These are phyloP conservation scores for Chionographis japonica DNA, from an alignment of 106 monocot species.

Conservation along the genomic window DNA sequence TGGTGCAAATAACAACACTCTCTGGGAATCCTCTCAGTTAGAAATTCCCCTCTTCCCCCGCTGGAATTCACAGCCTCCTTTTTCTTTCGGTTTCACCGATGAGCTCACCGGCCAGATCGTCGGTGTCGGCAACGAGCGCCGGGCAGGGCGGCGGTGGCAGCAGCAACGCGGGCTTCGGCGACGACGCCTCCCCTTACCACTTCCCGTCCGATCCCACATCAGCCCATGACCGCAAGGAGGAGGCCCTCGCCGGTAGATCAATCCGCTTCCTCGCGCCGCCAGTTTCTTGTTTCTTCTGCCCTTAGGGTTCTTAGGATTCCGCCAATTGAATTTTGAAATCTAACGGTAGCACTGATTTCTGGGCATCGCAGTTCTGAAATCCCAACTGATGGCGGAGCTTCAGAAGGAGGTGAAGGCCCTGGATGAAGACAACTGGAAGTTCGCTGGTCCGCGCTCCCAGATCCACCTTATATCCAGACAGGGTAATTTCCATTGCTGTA, in stretches of 20 bases:
- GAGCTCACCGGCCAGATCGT: constrained; percentile 93
- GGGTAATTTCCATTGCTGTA: constrained; percentile 25
- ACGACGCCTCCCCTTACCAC: constrained; percentile 45
- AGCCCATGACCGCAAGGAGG: constrained; percentile 73
- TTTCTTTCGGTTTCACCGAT: constrained; percentile 8
- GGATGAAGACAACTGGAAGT: constrained; percentile 89
- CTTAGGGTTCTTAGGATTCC: neutral
- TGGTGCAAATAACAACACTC: no score
- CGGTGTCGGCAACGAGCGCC: constrained; percentile 64
- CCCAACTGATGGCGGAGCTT: constrained; percentile 66
- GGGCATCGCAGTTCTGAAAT: constrained; percentile 47
- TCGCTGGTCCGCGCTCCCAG: constrained; percentile 73
- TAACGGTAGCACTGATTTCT: neutral
- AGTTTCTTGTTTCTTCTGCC: neutral
- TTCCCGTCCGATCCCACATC: constrained; percentile 55
- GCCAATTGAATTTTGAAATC: neutral
- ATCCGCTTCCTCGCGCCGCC: neutral
- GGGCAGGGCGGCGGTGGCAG: constrained; percentile 35
- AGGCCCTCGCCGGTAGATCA: constrained; percentile 56
- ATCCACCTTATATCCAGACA: constrained; percentile 71
- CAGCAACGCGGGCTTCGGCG: constrained; percentile 27
- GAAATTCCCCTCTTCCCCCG: no score
- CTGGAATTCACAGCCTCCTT: neutral
- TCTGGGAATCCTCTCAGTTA: no score
- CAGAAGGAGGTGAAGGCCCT: constrained; percentile 80